Evolutionary conservation across 2,329 filamentous ascomycete species (phyloP).

Genomic region (Aspergillus hiratsukae): DNA sequence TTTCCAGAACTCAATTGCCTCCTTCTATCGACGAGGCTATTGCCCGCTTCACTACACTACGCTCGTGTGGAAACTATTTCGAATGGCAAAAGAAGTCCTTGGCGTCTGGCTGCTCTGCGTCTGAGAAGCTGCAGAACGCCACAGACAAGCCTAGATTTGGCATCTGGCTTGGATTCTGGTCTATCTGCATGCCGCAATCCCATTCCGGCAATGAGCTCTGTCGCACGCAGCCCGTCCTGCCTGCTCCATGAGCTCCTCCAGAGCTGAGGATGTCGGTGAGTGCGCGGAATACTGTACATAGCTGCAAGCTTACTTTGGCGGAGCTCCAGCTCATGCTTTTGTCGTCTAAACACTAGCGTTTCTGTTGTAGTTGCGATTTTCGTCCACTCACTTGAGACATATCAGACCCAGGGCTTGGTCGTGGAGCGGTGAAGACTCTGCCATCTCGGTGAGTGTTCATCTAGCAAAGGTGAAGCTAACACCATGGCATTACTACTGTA

Average conservation of each 20-base stretch:
- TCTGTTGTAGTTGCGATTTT: neutral
- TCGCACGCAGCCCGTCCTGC: neutral
- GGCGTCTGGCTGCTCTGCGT: too few species aligned
- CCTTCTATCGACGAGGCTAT: constrained; percentile 15
- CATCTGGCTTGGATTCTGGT: neutral
- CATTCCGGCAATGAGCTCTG: constrained; percentile 3
- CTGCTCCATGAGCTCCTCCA: neutral
- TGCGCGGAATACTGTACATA: neutral
- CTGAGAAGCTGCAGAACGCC: too few species aligned
- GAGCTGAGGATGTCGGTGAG: constrained; percentile 4
- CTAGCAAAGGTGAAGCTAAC: too few species aligned
- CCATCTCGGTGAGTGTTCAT: neutral
- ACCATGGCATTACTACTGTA: neutral
- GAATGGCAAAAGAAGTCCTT: neutral
- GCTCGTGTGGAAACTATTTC: neutral
- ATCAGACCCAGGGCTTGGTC: neutral
- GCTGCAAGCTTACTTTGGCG: neutral
- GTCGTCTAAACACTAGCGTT: neutral
- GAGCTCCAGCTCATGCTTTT: neutral
- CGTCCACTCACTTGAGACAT: neutral
- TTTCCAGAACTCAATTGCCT: constrained; percentile 20
- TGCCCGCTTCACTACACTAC: neutral
- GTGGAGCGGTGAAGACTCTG: neutral
- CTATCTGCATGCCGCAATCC: neutral
- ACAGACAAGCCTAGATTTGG: neutral